These are phyloP conservation scores for Teunomyces tritomae DNA, from an alignment of 805 yeast species.

Conservation along the genomic window DNA sequence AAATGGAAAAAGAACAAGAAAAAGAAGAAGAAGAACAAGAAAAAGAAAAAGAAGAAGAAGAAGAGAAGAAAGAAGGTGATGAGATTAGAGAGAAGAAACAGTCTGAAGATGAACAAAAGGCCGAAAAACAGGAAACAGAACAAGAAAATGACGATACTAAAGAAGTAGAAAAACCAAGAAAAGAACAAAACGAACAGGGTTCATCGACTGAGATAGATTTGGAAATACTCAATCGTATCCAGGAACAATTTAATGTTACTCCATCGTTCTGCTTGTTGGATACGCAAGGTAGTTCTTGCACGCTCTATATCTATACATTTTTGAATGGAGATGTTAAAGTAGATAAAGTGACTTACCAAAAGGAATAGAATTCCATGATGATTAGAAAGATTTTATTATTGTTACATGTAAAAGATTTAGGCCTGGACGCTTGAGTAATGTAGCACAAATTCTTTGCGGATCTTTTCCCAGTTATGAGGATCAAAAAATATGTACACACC, in stretches of 20 bases:
- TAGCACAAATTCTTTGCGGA: constrained; percentile 64
- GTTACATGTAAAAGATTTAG: constrained; percentile 5
- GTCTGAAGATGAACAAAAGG: constrained; percentile 8
- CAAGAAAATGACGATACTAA: constrained; percentile 1
- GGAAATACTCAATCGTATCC: constrained; percentile 15
- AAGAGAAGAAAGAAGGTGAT: constrained; percentile 7
- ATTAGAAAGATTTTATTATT: neutral
- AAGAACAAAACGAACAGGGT: neutral
- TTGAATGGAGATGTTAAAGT: constrained; percentile 84
- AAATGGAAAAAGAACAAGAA: neutral
- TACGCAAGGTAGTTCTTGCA: constrained; percentile 73
- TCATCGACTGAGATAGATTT: constrained; percentile 7
- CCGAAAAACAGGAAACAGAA: constrained; percentile 9
- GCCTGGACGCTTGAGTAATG: constrained; percentile 43
- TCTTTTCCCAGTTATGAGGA: constrained; percentile 94
- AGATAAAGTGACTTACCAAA: constrained; percentile 58
- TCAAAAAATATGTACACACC: constrained; percentile 94
- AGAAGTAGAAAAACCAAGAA: neutral
- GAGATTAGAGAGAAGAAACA: neutral
- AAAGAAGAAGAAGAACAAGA: constrained; percentile 7
- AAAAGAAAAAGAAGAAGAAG: constrained; percentile 7
- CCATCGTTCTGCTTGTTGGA: constrained; percentile 91
- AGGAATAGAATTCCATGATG: constrained; percentile 4
- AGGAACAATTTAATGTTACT: constrained; percentile 27
- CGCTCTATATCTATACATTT: constrained; percentile 80